Base-by-base conservation (phyloP, 805 yeast genomes). In the Metschnikowia reukaufii region DNA sequence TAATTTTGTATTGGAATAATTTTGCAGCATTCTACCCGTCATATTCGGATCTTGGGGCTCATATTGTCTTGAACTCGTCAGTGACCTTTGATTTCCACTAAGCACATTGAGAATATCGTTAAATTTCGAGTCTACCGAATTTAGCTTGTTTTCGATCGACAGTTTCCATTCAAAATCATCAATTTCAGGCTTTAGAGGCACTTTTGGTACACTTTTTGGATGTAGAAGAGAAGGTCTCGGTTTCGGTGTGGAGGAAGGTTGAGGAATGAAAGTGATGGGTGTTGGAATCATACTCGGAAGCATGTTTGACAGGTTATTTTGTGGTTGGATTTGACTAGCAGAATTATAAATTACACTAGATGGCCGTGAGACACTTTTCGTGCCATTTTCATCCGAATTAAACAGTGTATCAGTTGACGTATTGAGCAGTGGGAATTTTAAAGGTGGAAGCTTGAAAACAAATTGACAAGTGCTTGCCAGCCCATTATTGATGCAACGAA, bases 401-500 rank as follows among this genome's bases (percentile, higher is more conserved):
- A n/a, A n/a, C n/a, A n/a, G n/a, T n/a, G n/a, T n/a, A n/a, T n/a
- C n/a, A n/a, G n/a, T n/a, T n/a, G n/a, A n/a, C n/a, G n/a, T n/a
- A n/a, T n/a, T n/a, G n/a, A n/a, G n/a, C n/a, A n/a, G n/a, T n/a
- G n/a, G n/a, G 19, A 69, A 56, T 42, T 61, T 64, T 12, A 70
- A 42, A 4, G 72, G 61, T 2, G 84, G 82, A 3, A 80, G 67
- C 50, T 77, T 80, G 42, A 76, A 74, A 39, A 80, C 81, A 61
- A 77, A 83, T 25, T 77, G 76, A 56, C 89, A 84, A 37, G 57
- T 57, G 15, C 57, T 50, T 3, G 74, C 76, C 23, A 78, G 68
- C 15, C 78, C 78, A 16, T 68, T 72, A 32, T 74, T 72, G 13
- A 68, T 52, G 59, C 90, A 84, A 47, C 87, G 60, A 50, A 75